These are phyloP conservation scores for Teunomyces kruisii DNA, from an alignment of 805 yeast genomes.

Conservation along the genomic window DNA sequence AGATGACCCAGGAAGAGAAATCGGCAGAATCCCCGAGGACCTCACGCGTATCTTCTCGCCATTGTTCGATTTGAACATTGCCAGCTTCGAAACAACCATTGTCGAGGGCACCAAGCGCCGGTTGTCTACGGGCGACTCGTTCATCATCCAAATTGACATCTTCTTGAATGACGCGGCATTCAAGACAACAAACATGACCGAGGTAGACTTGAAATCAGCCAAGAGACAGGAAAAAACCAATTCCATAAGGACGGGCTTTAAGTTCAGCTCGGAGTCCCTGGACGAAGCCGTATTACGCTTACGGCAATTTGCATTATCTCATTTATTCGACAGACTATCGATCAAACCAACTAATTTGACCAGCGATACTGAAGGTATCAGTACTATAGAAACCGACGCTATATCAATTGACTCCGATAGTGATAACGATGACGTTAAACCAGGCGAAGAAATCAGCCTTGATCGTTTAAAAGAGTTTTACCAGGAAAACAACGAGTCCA, in stretches of 20 bases:
- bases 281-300: constrained; percentile 52
- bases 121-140: constrained; percentile 73
- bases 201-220: constrained; percentile 12
- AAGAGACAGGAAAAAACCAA: constrained; percentile 18
- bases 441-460: constrained; percentile 48
- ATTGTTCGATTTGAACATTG: constrained; percentile 53
- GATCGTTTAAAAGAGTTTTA: constrained; percentile 80
- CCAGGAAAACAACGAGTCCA: constrained; percentile 64
- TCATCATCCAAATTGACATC: constrained; percentile 68
- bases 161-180: constrained; percentile 47
- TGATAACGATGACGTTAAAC: constrained; percentile 11
- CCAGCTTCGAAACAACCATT: constrained; percentile 56
- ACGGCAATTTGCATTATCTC: constrained; percentile 55
- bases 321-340: constrained; percentile 54
- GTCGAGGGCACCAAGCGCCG: constrained; percentile 54
- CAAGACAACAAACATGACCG: constrained; percentile 11
- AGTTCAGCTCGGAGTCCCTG: constrained; percentile 46
- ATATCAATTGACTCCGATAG: constrained; percentile 9
- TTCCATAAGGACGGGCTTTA: constrained; percentile 16
- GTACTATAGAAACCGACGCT: neutral
- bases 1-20: constrained; percentile 46
- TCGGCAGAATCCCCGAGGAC: constrained; percentile 76
- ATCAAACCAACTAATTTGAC: constrained; percentile 22
- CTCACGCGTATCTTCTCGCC: constrained; percentile 67
- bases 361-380: constrained; percentile 6